Base-by-base conservation (phyloP, 805 yeast species). In the Pichia cabralensis region DNA sequence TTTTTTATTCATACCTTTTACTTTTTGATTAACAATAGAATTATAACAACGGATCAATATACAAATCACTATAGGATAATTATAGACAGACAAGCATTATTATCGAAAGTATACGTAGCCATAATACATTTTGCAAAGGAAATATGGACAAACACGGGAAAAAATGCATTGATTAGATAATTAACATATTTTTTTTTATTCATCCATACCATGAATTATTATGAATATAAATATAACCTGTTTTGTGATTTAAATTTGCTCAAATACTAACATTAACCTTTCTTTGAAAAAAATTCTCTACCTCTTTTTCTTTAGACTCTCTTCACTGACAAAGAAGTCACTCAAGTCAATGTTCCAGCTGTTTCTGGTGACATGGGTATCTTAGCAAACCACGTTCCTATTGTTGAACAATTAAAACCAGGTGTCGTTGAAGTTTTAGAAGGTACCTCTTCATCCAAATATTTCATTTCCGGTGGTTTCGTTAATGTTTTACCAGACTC, bases 401-500 rank as follows among this genome's bases (percentile, higher is more conserved):
- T 82, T 53, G 85, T 89, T 46, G 97, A 92, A 69, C 95, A 92
- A 72, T 77, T 92, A 60, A 74, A 78, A 56, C 95, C 98, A 51
- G 98, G 98, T 63, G 72, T 92, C 43, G 80, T 92, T 53, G 96
- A 88, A 64, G 76, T 92, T 56, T 80, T 84, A 48, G 89, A 84
- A 62, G 71, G 76, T 55, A 62, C 80, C 37, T 69, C 72, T 41
- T 81, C 81, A 52, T 62, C 80, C 46, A 84, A 82, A 64, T 89
- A 63, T 71, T 92, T 89, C 52, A 86, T 89, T 47, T 75, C 94
- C 43, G 97, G 97, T 48, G 98, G 98, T 49, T 82, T 89, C 55
- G 97, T 96, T 41, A 76, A 95, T 39, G 94, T 92, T 47, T 88
- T 83, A 61, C 96, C 96, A 64, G 94, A 84, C 55, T 86, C 95